phyloP scores from a whole-genome alignment of 2,329 filamentous ascomycete genomes.

The Beauveria varroae region DNA sequence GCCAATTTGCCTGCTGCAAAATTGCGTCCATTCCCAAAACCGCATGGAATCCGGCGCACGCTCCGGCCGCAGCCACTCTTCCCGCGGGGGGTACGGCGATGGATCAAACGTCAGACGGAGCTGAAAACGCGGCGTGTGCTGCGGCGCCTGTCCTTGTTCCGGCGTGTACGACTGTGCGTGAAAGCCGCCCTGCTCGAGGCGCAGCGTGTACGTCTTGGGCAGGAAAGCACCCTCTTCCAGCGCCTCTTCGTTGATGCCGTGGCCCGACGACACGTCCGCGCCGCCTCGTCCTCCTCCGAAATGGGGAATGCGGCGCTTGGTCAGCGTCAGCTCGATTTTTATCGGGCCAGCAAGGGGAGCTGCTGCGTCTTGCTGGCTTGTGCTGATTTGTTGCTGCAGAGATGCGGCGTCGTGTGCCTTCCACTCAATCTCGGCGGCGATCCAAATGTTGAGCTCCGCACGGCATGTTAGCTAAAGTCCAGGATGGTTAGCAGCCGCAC shows the following conservation, averaged over 20 bases:
- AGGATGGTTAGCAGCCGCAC: not conserved
- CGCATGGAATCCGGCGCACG: not conserved
- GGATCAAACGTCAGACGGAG: not conserved
- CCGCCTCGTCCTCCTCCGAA: not conserved
- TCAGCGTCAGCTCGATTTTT: not conserved
- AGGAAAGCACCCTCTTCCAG: not conserved
- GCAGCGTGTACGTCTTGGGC: not conserved
- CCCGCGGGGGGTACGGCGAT: not conserved
- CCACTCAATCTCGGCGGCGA: not conserved
- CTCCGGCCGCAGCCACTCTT: not conserved
- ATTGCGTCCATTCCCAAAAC: not conserved
- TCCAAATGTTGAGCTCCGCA: not conserved
- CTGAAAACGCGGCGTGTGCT: not conserved
- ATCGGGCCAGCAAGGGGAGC: not conserved
- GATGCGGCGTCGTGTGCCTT: not conserved
- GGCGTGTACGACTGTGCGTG: not conserved
- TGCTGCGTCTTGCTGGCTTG: not conserved
- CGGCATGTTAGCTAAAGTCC: not conserved
- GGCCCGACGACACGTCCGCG: no score
- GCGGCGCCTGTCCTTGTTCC: not conserved
- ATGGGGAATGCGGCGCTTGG: not conserved
- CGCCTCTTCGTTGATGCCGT: not conserved
- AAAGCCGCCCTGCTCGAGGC: not conserved
- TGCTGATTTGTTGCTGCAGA: not conserved
- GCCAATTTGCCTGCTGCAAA: not conserved